Percentiles rank a stretch among this genome's conserved stretches.
These are phyloP conservation scores for Saccharomycopsis selenospora DNA, from an alignment of 805 yeast genomes.

Conservation along the genomic window DNA sequence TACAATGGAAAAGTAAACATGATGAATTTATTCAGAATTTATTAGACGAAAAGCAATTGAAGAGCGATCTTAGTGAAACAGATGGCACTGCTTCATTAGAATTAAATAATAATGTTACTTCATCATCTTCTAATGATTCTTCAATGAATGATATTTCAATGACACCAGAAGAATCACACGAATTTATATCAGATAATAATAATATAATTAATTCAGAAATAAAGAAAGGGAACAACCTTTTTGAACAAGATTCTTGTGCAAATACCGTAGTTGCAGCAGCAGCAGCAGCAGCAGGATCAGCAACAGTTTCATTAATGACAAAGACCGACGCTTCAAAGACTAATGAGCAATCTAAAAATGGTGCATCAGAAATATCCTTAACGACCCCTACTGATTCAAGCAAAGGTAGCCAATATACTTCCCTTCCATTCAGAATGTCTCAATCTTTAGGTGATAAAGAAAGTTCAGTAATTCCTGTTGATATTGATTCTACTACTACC, in stretches of 20 bases:
- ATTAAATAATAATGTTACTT: background rate
- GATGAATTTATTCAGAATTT: background rate
- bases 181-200: background rate
- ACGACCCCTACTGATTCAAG: background rate
- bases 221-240: background rate
- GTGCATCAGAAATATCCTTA: background rate
- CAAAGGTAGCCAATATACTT: background rate
- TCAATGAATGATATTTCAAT: background rate
- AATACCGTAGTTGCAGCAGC: background rate
- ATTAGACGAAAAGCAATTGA: background rate
- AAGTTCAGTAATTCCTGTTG: too few species aligned
- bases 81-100: background rate
- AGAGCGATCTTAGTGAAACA: background rate
- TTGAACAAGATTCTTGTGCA: background rate
- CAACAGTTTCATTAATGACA: background rate
- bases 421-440: background rate
- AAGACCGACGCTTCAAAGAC: background rate
- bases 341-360: background rate
- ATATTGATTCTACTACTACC: background rate
- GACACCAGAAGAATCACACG: background rate
- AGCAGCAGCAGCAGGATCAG: background rate
- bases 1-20: slow-evolving; percentile 6
- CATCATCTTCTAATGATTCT: background rate
- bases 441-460: background rate
- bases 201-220: background rate